Evolutionary conservation across 768 basidiomycete species (phyloP).

Genomic region (Hemileccinum impolitum): DNA sequence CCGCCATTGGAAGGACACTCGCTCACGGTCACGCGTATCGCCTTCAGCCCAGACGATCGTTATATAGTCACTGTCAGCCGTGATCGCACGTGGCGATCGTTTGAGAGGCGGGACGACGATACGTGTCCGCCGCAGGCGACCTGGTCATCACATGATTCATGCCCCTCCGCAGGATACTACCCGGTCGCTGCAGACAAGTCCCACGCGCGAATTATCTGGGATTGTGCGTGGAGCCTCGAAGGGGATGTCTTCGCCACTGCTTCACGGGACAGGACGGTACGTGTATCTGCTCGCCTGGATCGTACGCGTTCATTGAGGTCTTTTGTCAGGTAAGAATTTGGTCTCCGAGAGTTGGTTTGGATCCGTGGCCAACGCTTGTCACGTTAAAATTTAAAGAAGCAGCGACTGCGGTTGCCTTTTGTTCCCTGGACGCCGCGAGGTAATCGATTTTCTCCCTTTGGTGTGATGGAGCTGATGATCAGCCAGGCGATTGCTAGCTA

Average conservation of each 20-base stretch:
- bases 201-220: constrained; percentile 94
- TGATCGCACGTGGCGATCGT: constrained; percentile 90
- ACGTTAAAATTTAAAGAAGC: constrained; percentile 73
- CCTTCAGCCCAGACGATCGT: constrained; percentile 84
- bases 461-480: neutral
- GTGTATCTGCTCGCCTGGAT: constrained; percentile 12
- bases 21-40: constrained; percentile 85
- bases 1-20: constrained; percentile 76
- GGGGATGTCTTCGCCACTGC: constrained; percentile 86
- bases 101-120: constrained; percentile 49
- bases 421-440: constrained; percentile 40
- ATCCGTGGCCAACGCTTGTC: constrained; percentile 53
- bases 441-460: constrained; percentile 24
- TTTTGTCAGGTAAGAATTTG: constrained; percentile 76
- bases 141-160: neutral
- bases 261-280: constrained; percentile 90
- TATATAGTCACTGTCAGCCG: constrained; percentile 82
- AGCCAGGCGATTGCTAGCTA: constrained; percentile 57
- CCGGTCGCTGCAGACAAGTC: constrained; percentile 73
- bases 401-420: constrained; percentile 78
- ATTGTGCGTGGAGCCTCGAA: constrained; percentile 81
- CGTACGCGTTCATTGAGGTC: neutral
- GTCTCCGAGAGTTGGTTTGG: constrained; percentile 38
- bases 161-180: constrained; percentile 46
- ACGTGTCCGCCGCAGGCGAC: neutral